phyloP scores from a whole-genome alignment of 305 asterid genomes.

The Fraxinus xanthoxyloides region DNA sequence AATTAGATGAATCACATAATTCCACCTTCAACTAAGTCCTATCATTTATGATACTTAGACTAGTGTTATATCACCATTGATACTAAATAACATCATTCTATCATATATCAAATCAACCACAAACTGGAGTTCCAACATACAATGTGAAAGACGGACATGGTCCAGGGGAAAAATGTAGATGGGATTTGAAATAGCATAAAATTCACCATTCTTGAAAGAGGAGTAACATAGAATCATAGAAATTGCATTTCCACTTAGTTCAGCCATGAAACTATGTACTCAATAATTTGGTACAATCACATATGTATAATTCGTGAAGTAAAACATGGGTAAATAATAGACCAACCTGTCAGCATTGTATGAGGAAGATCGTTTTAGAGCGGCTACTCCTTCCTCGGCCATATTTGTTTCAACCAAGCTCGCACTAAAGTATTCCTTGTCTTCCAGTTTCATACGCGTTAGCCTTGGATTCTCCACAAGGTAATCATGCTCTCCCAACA shows the following conservation, averaged over 20 bases:
- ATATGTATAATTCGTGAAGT: background rate
- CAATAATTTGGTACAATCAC: background rate
- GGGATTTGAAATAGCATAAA: background rate
- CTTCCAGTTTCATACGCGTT: constrained; percentile 58
- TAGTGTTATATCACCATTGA: no score
- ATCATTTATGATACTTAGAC: no score
- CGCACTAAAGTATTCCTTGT: constrained; percentile 88
- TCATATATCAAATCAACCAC: background rate
- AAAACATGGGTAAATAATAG: background rate
- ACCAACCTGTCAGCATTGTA: constrained; percentile 72
- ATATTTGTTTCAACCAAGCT: constrained; percentile 75
- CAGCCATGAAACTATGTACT: background rate
- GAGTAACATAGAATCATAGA: background rate
- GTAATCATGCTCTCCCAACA: constrained; percentile 79
- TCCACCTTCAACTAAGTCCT: no score
- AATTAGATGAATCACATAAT: no score
- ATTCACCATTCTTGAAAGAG: background rate
- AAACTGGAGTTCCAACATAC: background rate
- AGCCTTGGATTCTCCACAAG: constrained; percentile 66
- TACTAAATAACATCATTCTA: no score
- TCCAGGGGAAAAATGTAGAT: background rate
- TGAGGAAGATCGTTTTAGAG: constrained; percentile 76
- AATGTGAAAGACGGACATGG: background rate
- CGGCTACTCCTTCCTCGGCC: constrained; percentile 48
- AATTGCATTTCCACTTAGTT: background rate